Evolutionary conservation across 2,329 filamentous ascomycete species (phyloP).

Genomic region (Aspergillus quadricinctus): DNA sequence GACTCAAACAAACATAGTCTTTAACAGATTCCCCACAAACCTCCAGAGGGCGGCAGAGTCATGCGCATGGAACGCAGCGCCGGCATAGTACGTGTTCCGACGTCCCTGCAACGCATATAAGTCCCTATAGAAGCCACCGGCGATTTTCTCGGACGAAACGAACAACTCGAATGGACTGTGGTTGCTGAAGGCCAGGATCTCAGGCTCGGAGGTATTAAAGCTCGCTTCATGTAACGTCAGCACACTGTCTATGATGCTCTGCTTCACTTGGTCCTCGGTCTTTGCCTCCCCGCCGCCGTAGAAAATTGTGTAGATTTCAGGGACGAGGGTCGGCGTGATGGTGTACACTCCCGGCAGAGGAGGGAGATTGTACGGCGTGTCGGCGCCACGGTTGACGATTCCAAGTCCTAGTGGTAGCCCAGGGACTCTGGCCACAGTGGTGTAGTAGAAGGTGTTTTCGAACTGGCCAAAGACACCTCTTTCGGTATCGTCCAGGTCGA

Average conservation of each 20-base stretch:
- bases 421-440: constrained; percentile 26
- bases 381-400: constrained; percentile 5
- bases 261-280: constrained; percentile 1
- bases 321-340: constrained; percentile 2
- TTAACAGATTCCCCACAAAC: background rate
- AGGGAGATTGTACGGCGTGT: constrained; percentile 7
- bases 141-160: constrained; percentile 26
- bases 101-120: constrained; percentile 37
- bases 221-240: constrained; percentile 2
- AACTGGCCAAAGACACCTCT: constrained; percentile 30
- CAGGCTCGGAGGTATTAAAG: background rate
- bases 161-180: constrained; percentile 28
- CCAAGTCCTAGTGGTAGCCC: constrained; percentile 13
- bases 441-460: constrained; percentile 21
- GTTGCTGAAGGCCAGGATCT: constrained; percentile 10
- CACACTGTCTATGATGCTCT: constrained; percentile 2
- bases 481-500: constrained; percentile 32
- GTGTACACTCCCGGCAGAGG: constrained; percentile 5
- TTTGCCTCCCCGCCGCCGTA: constrained; percentile 1
- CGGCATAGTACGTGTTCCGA: constrained; percentile 37
- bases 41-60: constrained; percentile 3
- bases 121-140: constrained; percentile 34
- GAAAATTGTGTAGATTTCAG: background rate
- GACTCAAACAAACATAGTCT: background rate
- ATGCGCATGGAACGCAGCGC: constrained; percentile 18